Conservation (phyloP, 768 basidiomycete species). For the Pleurotus ostreatus region DNA sequence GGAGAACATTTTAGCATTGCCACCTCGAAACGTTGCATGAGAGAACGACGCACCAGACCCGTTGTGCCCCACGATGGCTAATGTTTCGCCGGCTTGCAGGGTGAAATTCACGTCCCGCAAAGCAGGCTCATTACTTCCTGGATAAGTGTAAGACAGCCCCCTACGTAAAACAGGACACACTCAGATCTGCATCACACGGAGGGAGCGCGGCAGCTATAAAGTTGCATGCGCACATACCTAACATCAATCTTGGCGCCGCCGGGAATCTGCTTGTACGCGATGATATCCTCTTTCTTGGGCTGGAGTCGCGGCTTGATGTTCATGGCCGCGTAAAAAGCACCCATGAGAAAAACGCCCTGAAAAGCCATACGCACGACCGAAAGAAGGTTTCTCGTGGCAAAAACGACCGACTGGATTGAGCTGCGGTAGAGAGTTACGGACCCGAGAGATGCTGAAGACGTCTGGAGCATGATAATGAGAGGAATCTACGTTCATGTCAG, state of each 20-base stretch:
- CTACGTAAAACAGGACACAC: conserved; percentile 29
- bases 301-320: conserved; percentile 64
- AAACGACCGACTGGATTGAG: conserved; percentile 69
- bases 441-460: conserved; percentile 71
- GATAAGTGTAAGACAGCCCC: conserved; percentile 74
- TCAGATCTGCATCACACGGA: conserved; percentile 9
- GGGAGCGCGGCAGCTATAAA: conserved; percentile 2
- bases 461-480: conserved; percentile 66
- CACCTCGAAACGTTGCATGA: not conserved
- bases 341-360: conserved; percentile 83
- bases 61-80: conserved; percentile 85
- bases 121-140: conserved; percentile 64
- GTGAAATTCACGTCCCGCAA: conserved; percentile 67
- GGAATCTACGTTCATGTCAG: conserved; percentile 49
- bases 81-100: conserved; percentile 69
- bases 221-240: conserved; percentile 39
- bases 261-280: conserved; percentile 41
- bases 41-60: conserved; percentile 57
- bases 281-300: conserved; percentile 49
- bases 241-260: conserved; percentile 70
- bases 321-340: conserved; percentile 79
- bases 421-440: conserved; percentile 79
- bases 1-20: conserved; percentile 4
- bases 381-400: conserved; percentile 58
- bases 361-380: conserved; percentile 71